Percentiles rank a stretch among this genome's conserved stretches.
Conservation (phyloP, 176 grass and related monocot species). For the Phragmites australis region DNA sequence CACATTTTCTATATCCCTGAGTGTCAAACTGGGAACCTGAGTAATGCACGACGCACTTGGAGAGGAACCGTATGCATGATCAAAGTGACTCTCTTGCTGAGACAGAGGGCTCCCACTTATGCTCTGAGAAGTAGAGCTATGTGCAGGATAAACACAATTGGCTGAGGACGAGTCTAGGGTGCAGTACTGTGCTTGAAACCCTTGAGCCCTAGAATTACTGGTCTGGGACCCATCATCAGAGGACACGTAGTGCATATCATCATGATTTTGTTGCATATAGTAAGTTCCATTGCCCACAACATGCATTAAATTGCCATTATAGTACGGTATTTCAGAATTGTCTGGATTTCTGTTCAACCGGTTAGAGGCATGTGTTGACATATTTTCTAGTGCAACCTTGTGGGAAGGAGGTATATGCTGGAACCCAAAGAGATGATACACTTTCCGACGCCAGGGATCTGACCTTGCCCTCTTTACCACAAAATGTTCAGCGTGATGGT, state of each 20-base stretch:
- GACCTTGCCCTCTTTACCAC: conserved; percentile 28
- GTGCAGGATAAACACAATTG: conserved; percentile 50
- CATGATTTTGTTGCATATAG: conserved; percentile 42
- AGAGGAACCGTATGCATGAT: conserved; percentile 66
- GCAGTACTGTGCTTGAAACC: conserved; percentile 54
- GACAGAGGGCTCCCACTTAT: conserved; percentile 65
- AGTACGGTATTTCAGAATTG: conserved; percentile 45
- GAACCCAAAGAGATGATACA: conserved; percentile 16
- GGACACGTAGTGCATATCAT: conserved; percentile 38
- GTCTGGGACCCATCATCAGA: conserved; percentile 50
- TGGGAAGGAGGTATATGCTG: conserved; percentile 19
- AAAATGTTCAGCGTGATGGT: conserved; percentile 7
- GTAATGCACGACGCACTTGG: conserved; percentile 78
- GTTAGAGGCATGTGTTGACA: conserved; percentile 54
- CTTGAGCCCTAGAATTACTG: conserved; percentile 33
- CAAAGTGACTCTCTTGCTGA: conserved; percentile 66
- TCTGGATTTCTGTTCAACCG: conserved; percentile 34
- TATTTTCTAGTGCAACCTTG: conserved; percentile 32
- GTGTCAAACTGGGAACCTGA: conserved; percentile 60
- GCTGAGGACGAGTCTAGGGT: conserved; percentile 79
- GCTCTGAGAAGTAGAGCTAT: conserved; percentile 61
- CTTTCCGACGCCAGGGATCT: background rate
- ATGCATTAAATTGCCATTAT: conserved; percentile 32
- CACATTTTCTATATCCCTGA: conserved; percentile 67
- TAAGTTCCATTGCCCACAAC: conserved; percentile 27